Base-by-base conservation (phyloP, 2,329 filamentous ascomycete genomes). In the Rutstroemia sp. region DNA sequence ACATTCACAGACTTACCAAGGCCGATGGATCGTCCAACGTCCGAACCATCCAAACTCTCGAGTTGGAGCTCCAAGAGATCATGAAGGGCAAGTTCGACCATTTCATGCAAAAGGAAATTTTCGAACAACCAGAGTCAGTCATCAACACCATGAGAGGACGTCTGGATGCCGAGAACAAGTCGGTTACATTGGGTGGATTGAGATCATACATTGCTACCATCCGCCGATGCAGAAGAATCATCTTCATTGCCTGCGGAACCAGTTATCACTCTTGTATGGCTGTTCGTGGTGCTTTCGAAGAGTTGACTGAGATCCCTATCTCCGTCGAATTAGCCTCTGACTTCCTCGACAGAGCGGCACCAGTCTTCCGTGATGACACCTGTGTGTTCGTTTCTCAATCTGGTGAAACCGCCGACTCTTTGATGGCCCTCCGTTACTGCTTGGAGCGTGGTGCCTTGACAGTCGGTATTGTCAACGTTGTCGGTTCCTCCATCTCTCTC, bases 41-140 rank as follows among this genome's bases (percentile, higher is more conserved):
- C 67, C 92, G 94, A 73, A 90, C 89, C 68, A 99, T 99, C 73
- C 94, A 99, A 82, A 99, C 94, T 56, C 84, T 99, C 56, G 94
- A 99, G 80, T 88, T 99, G 51, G 91, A 99, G 80, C 87, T 99
- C 63, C 94, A 99, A 79, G 92, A 99, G 80, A 99, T 99, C 76
- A 99, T 99, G 94, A 99, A 99, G 87, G 94, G 94, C 75, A 95
- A 94, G 73, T 99, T 97, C 76, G 94, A 99, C 74, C 94, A 99
- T 79, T 99, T 96, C 81, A 99, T 99, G 94, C 94, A 99, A 75
- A 99, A 99, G 85, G 94, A 99, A 75, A 99, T 99, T 70, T 99
- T 99, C 74, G 94, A 99, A 81, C 94, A 99, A 80, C 94, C 94
- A 70, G 94, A 99, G 77, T 99, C 94, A 14, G 90, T 99, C 60